Percentiles rank a stretch among this genome's conserved stretches.
These are phyloP conservation scores for Sphenostylis stenocarpa DNA, from an alignment of 306 rosid genomes.

Conservation along the genomic window DNA sequence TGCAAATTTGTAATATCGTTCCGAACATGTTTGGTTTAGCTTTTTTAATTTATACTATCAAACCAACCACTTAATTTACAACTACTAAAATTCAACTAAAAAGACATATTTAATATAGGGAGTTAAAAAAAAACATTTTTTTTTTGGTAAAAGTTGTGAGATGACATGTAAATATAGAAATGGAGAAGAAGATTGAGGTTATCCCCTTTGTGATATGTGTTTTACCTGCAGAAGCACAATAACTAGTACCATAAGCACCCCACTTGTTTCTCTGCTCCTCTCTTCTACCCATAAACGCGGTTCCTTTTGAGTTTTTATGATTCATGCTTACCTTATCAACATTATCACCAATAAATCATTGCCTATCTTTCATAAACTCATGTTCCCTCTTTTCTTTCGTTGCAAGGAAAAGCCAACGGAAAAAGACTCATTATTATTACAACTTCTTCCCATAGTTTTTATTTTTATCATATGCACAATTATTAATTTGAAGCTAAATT, in stretches of 20 bases:
- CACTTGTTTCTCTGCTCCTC: background rate
- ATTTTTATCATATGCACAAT: background rate
- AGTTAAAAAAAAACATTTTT: too few relatives aligned
- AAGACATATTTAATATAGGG: too few relatives aligned
- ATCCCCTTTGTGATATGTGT: background rate
- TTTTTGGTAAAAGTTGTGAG: background rate
- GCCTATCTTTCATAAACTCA: background rate
- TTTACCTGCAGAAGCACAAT: background rate
- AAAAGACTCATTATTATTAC: background rate
- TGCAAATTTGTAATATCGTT: too few relatives aligned
- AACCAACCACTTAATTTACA: too few relatives aligned
- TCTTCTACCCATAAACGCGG: slow-evolving; percentile 19
- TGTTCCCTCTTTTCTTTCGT: slow-evolving; percentile 13
- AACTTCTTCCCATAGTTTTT: background rate
- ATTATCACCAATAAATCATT: slow-evolving; percentile 14
- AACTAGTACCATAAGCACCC: background rate
- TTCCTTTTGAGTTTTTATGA: slow-evolving; percentile 16
- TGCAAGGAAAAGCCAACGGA: background rate
- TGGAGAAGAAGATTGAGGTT: background rate
- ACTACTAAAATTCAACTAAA: too few relatives aligned
- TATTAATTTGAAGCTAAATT: background rate
- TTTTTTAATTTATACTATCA: too few relatives aligned
- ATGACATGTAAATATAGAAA: background rate
- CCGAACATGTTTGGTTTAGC: too few relatives aligned
- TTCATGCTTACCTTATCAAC: slow-evolving; percentile 21